These are phyloP conservation scores for Diaporthe ampelina DNA, from an alignment of 2,329 filamentous ascomycete genomes.

Conservation along the genomic window DNA sequence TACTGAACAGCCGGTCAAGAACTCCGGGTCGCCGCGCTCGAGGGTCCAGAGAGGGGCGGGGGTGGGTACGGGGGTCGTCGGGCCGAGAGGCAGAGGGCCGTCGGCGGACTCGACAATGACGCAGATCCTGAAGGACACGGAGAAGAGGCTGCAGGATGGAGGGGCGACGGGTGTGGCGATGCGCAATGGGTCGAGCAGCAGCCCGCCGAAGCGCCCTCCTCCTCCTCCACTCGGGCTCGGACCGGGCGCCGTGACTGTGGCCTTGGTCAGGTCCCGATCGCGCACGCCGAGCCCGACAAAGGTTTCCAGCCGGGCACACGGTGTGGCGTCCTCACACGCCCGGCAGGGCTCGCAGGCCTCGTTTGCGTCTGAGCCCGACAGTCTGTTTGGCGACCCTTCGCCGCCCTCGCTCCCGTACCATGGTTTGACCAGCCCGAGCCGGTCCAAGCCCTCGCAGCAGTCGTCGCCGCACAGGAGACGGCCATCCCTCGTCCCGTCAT, in stretches of 20 bases:
- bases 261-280: conserved; percentile 31
- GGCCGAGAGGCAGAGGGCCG: conserved; percentile 46
- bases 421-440: conserved; percentile 60
- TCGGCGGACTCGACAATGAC: conserved; percentile 64
- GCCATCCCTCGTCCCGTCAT: conserved; percentile 47
- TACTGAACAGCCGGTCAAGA: conserved; percentile 35
- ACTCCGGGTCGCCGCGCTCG: conserved; percentile 18
- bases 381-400: conserved; percentile 55
- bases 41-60: conserved; percentile 11
- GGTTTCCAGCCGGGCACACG: conserved; percentile 41
- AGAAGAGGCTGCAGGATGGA: conserved; percentile 60
- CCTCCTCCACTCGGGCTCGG: conserved; percentile 32
- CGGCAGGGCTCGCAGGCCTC: conserved; percentile 53
- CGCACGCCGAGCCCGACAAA: conserved; percentile 51
- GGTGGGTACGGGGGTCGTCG: conserved; percentile 38
- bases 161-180: conserved; percentile 37
- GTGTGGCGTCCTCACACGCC: conserved; percentile 40
- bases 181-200: conserved; percentile 48
- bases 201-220: conserved; percentile 45
- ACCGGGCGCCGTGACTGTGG: conserved; percentile 25
- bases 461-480: conserved; percentile 30
- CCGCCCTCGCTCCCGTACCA: conserved; percentile 52
- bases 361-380: conserved; percentile 56
- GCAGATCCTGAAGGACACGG: conserved; percentile 67
- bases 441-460: conserved; percentile 41